Evolutionary conservation across 2,329 filamentous ascomycete genomes (phyloP).

Genomic region (Colletotrichum sidae): DNA sequence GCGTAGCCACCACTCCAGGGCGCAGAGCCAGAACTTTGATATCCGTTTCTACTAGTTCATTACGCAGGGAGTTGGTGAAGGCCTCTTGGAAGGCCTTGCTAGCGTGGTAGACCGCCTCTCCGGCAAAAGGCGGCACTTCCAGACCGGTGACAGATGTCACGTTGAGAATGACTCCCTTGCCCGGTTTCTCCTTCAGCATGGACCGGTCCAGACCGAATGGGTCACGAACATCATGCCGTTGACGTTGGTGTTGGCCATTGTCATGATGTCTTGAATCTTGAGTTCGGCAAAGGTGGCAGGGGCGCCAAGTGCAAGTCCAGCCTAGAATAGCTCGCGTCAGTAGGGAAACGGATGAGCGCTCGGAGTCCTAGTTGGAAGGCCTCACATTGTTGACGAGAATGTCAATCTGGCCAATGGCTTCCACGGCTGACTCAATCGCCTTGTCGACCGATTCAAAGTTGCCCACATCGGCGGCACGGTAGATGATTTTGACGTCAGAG

Average conservation of each 20-base stretch:
- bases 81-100: constrained; percentile 60
- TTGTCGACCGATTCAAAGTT: constrained; percentile 46
- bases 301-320: constrained; percentile 59
- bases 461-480: constrained; percentile 44
- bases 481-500: constrained; percentile 22
- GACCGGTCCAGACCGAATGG: constrained; percentile 56
- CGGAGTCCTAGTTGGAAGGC: no score
- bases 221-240: constrained; percentile 59
- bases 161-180: constrained; percentile 57
- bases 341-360: background rate
- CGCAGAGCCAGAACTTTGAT: constrained; percentile 59
- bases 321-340: constrained; percentile 39
- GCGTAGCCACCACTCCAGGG: constrained; percentile 59
- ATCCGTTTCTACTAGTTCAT: constrained; percentile 58
- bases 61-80: constrained; percentile 61
- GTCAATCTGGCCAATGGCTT: constrained; percentile 52
- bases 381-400: constrained; percentile 58
- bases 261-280: constrained; percentile 52
- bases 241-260: constrained; percentile 61
- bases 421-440: constrained; percentile 45
- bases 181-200: constrained; percentile 52
- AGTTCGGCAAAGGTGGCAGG: constrained; percentile 55
- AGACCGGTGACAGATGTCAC: constrained; percentile 59
- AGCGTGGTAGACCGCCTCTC: constrained; percentile 61
- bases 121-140: constrained; percentile 59